These are phyloP conservation scores for Cyclotella choctawhatcheeana DNA, from an alignment of 108 stramenopile species.

Conservation along the genomic window DNA sequence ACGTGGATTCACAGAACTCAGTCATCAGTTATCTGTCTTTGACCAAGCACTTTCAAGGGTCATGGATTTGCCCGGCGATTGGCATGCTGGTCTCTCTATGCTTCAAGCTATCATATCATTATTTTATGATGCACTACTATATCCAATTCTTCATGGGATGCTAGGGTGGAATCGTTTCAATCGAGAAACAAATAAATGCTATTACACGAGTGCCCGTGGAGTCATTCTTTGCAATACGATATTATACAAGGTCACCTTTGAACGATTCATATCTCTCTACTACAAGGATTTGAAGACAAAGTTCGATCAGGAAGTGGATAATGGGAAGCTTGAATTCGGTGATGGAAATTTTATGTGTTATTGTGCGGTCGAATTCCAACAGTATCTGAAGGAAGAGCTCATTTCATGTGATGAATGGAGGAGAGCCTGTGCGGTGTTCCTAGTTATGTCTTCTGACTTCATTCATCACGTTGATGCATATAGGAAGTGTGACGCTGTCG, in stretches of 20 bases:
- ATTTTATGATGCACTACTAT: neutral
- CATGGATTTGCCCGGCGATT: neutral
- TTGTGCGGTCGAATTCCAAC: neutral
- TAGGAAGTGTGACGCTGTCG: neutral
- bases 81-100: slow-evolving; percentile 1
- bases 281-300: neutral
- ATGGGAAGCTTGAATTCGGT: neutral
- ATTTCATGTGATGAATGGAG: neutral
- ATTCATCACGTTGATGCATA: neutral
- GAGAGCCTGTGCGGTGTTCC: neutral
- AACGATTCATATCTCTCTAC: neutral
- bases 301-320: neutral
- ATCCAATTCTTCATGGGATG: neutral
- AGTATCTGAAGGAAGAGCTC: neutral
- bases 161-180: neutral
- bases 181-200: slow-evolving; percentile 1
- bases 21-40: neutral
- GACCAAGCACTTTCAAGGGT: neutral
- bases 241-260: neutral
- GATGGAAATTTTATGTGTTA: slow-evolving; percentile 1
- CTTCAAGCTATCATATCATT: neutral
- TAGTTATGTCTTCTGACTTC: neutral
- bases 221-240: neutral
- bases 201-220: neutral
- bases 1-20: neutral